Evolutionary conservation across 257 asterid species (phyloP).

Genomic region (Nicotiana tabacum): DNA sequence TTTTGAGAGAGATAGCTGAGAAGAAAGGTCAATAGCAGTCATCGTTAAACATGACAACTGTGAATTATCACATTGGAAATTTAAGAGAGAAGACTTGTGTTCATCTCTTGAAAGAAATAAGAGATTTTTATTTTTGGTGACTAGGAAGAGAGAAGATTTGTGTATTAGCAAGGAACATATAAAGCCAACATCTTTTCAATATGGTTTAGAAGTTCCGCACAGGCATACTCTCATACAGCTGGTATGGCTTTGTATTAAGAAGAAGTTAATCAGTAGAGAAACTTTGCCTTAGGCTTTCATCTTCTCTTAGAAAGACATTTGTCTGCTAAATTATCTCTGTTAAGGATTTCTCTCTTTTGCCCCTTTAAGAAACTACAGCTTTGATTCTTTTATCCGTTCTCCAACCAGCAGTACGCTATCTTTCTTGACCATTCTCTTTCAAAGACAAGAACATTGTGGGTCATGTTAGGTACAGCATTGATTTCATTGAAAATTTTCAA

Average conservation of each 20-base stretch:
- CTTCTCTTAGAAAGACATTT: not conserved
- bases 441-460: not conserved
- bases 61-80: not conserved
- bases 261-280: not conserved
- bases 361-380: not conserved
- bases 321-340: not conserved
- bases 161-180: not conserved
- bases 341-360: not conserved
- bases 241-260: not conserved
- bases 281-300: not conserved
- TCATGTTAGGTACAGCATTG: not conserved
- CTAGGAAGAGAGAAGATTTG: not conserved
- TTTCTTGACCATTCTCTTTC: not conserved
- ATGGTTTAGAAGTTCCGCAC: slow-evolving; percentile 1
- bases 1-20: not conserved
- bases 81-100: not conserved
- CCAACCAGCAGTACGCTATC: not conserved
- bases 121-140: too few relatives aligned
- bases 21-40: not conserved
- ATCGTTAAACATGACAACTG: not conserved
- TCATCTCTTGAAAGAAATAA: too few relatives aligned
- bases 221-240: not conserved
- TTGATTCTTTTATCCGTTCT: not conserved
- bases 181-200: not conserved
- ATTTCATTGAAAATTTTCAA: not conserved